phyloP scores from a whole-genome alignment of 2,329 filamentous ascomycete species.

The Beauveria sp. region DNA sequence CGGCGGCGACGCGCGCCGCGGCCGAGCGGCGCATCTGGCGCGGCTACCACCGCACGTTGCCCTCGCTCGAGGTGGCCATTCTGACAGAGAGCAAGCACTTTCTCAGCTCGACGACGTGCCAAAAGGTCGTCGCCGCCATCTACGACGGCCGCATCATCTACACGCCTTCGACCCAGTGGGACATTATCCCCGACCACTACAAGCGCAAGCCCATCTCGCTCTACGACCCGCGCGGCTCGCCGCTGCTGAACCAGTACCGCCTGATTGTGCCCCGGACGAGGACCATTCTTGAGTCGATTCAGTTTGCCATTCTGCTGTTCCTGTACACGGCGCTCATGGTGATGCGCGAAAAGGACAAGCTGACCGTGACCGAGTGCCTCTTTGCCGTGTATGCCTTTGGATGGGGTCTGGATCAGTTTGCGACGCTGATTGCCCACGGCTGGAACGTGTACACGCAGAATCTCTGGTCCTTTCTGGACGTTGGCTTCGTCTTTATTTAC shows the following conservation, averaged over 20 bases:
- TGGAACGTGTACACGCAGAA: conserved; percentile 81
- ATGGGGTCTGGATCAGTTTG: conserved; percentile 72
- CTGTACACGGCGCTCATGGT: conserved; percentile 70
- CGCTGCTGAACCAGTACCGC: conserved; percentile 76
- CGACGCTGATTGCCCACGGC: conserved; percentile 67
- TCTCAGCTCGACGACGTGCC: conserved; percentile 67
- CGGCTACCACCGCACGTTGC: conserved; percentile 53
- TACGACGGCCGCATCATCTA: conserved; percentile 76
- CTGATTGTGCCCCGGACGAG: conserved; percentile 74
- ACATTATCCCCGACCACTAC: conserved; percentile 79
- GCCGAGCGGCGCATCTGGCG: conserved; percentile 42
- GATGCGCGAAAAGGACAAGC: conserved; percentile 48
- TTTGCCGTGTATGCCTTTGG: conserved; percentile 71
- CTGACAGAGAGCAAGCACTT: conserved; percentile 75
- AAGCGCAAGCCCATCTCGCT: conserved; percentile 75
- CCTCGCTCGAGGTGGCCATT: conserved; percentile 76
- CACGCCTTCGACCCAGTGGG: conserved; percentile 72
- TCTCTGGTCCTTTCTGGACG: conserved; percentile 80
- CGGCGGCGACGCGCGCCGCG: conserved; percentile 54
- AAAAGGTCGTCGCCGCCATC: conserved; percentile 75
- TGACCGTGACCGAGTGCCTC: conserved; percentile 52
- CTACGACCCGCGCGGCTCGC: conserved; percentile 69
- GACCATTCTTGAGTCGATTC: conserved; percentile 65
- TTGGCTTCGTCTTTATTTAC: conserved; percentile 69
- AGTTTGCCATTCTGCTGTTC: conserved; percentile 62